Evolutionary conservation across 2,329 filamentous ascomycete genomes (phyloP), one percentile per base, ranked within the genome.

Genomic region (Penicillium hesseltinei): DNA sequence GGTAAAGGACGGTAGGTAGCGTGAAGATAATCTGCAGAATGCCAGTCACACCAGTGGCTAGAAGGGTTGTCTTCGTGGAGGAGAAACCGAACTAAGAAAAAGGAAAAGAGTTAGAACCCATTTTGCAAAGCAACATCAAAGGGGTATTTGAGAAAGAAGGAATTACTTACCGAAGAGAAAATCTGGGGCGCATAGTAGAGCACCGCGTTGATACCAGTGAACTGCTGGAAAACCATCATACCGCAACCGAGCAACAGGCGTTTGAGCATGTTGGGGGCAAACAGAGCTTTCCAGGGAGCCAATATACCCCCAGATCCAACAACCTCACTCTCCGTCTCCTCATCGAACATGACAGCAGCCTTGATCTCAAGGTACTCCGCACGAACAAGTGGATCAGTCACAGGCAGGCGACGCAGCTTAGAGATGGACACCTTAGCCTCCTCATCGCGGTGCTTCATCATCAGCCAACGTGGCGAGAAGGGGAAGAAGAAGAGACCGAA

Each of bases 351-450:
- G 0, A 85, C 87, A 71, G 91, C 88, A 0, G 89, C 88, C 71
- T 90, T 90, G 75, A 93, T 92, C 70, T 93, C 90, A n/a, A 91
- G 82, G 68, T 88, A 91, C 67, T 93, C 90, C 1, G 91, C 79
- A 62, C 88, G 82, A 38, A 92, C 83, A 0, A 90, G 80, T 56
- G 90, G 85, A 67, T 91, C 82, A 61, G 88, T 82, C 17, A 76
- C 69, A 0, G 83, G 71, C 0, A 90, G 80, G 6, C 80, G 81
- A 25, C 90, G 85, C 3, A 93, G 83, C 49, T 71, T 78, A 0
- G 88, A 84, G 1, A 93, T 80, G 1, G 86, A 84, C 10, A 71
- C 70, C 17, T 84, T 82, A 0, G 87, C 88, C 69, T 92, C 89
- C 0, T 80, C 80, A 66, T 92, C 88, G 36, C 88, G 85, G 56